Evolutionary conservation across 495 filamentous ascomycete species (phyloP).

Genomic region (Jackrogersella multiformis): DNA sequence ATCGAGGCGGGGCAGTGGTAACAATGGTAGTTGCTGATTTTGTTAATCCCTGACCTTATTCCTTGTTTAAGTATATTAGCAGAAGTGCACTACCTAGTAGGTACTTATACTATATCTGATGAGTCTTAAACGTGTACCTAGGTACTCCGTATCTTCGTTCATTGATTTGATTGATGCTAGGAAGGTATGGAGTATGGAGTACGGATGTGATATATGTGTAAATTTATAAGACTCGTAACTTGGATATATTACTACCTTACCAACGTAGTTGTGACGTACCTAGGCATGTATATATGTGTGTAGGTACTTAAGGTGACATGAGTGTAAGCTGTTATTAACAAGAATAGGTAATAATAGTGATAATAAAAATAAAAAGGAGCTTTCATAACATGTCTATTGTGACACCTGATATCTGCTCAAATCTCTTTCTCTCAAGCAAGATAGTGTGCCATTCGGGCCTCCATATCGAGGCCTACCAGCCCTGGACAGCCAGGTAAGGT

Average conservation of each 20-base stretch:
- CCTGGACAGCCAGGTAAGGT: no score
- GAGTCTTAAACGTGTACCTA: constrained; percentile 6
- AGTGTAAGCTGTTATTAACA: constrained; percentile 8
- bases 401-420: constrained; percentile 39
- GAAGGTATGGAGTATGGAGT: no score
- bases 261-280: neutral
- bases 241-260: constrained; percentile 7
- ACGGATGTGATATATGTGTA: constrained; percentile 3
- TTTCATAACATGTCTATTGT: constrained; percentile 19
- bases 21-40: constrained; percentile 24
- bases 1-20: constrained; percentile 13
- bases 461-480: constrained; percentile 21
- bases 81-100: constrained; percentile 1
- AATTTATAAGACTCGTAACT: neutral
- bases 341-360: neutral
- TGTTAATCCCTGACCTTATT: constrained; percentile 26
- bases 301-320: neutral
- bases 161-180: neutral
- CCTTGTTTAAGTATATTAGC: constrained; percentile 14
- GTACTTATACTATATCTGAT: no score
- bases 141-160: neutral
- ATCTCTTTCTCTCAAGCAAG: constrained; percentile 28
- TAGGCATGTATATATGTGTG: neutral
- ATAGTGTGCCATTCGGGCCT: constrained; percentile 36
- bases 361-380: constrained; percentile 17